A percentile compares a stretch with the other conserved stretches of the same genome.
Conservation (phyloP, 2,329 filamentous ascomycete genomes). For the Phyllosticta ampelicida region DNA sequence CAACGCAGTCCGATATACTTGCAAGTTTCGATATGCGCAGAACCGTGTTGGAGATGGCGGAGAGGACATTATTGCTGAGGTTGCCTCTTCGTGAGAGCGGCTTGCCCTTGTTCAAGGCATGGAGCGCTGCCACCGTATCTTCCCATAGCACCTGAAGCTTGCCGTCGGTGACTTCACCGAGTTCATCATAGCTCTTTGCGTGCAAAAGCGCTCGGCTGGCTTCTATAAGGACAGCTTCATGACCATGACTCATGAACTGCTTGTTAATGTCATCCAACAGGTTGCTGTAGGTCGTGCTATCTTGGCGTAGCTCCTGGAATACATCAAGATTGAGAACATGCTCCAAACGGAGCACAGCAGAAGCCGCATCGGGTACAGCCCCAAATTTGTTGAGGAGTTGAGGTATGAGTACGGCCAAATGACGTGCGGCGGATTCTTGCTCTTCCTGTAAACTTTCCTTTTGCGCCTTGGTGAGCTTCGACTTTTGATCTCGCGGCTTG, state of each 20-base stretch:
- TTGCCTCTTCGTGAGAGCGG: slow-evolving; percentile 63
- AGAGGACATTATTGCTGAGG: slow-evolving; percentile 53
- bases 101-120: slow-evolving; percentile 55
- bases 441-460: slow-evolving; percentile 55
- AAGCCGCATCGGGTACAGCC: slow-evolving; percentile 75
- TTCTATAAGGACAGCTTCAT: slow-evolving; percentile 73
- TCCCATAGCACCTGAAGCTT: slow-evolving; percentile 83
- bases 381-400: slow-evolving; percentile 87
- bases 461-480: slow-evolving; percentile 42
- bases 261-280: slow-evolving; percentile 85
- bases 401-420: slow-evolving; percentile 69
- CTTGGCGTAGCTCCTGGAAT: slow-evolving; percentile 81
- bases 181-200: slow-evolving; percentile 75
- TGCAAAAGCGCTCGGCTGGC: slow-evolving; percentile 74
- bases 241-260: slow-evolving; percentile 87
- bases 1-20: slow-evolving; percentile 66
- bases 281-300: slow-evolving; percentile 66
- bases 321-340: slow-evolving; percentile 77
- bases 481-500: slow-evolving; percentile 44
- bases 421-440: slow-evolving; percentile 67
- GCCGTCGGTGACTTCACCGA: slow-evolving; percentile 72
- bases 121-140: slow-evolving; percentile 62
- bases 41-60: slow-evolving; percentile 61
- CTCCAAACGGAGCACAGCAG: slow-evolving; percentile 74
- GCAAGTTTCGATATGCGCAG: slow-evolving; percentile 73